Evolutionary conservation across 129 eudicot species (phyloP), one percentile per base, ranked within the genome.

Genomic region (Gnaphalium uliginosum): DNA sequence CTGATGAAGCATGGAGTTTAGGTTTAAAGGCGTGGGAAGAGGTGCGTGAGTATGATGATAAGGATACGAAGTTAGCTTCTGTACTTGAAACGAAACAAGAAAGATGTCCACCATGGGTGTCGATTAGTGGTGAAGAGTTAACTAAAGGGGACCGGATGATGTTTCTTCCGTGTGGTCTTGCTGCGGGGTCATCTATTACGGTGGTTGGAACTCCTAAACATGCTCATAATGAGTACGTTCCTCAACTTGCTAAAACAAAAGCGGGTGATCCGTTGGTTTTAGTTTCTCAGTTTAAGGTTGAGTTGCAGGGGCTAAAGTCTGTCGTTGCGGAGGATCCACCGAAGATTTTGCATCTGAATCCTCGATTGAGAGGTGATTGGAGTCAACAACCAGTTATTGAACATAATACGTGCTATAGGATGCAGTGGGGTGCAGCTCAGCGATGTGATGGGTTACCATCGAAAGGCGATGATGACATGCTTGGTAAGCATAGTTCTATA

Each of bases 361-460:
- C 98, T 75, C 83, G 98, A 27, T 56, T 94, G 76, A 90, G 97
- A 84, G 98, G 98, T 66, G 98, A 94, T 80, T 94, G 98, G 98
- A 94, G 97, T 76, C 91, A 81, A 48, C 87, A 75, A 73, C 90
- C 96, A 3, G 97, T 94, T 30, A 90, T 94, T 84, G 98, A 94
- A 85, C 98, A 94, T 60, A 94, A 94, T 66, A 90, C 98, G 0
- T 94, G 98, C 56, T 94, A 94, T 39, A 87, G 98, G 77, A 94
- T 94, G 98, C 98, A 94, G 71, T 94, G 98, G 98, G 97, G 97
- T 1, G 53, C 83, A 8, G 91, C 91, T 85, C 98, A 94, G 61
- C 86, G 98, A 72, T 94, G 98, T 53, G 97, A 94, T 82, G 98
- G 98, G 46, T 68, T 84, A 58, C 93, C 89, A 17, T 87, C 97